Conservation (phyloP, 805 yeast genomes). For the Candida sanyiensis region DNA sequence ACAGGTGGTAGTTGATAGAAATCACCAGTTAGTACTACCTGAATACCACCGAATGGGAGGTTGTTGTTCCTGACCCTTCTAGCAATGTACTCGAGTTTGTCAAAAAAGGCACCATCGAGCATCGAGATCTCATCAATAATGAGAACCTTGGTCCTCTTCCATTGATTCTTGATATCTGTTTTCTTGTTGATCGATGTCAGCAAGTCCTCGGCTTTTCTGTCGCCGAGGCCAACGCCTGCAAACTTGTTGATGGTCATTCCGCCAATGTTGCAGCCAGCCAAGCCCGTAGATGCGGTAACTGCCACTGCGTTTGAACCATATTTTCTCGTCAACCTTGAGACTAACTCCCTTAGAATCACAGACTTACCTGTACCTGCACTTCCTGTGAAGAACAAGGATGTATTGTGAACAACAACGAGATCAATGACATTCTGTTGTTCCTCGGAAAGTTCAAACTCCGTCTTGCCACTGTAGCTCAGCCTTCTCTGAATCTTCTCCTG, state of each 20-base stretch:
- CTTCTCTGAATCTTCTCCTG: constrained; percentile 1
- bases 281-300: constrained; percentile 91
- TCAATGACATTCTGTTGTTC: constrained; percentile 52
- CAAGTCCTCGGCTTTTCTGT: constrained; percentile 36
- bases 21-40: constrained; percentile 87
- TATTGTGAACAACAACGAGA: constrained; percentile 42
- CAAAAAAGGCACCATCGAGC: constrained; percentile 77
- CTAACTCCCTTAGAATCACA: constrained; percentile 57
- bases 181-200: constrained; percentile 39
- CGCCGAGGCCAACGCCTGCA: constrained; percentile 80
- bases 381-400: constrained; percentile 70
- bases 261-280: constrained; percentile 92
- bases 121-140: constrained; percentile 92
- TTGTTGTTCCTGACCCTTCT: constrained; percentile 42
- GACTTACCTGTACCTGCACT: constrained; percentile 90
- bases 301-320: constrained; percentile 55
- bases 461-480: background rate
- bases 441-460: constrained; percentile 26
- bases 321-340: constrained; percentile 41
- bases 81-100: constrained; percentile 70
- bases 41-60: constrained; percentile 91
- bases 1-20: constrained; percentile 96
- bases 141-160: constrained; percentile 66
- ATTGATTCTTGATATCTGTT: constrained; percentile 39
- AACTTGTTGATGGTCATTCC: constrained; percentile 85